A percentile compares a stretch with the other conserved stretches of the same genome.
Conservation (phyloP, 148 eudicot species). For the Vaccinium darrowii region DNA sequence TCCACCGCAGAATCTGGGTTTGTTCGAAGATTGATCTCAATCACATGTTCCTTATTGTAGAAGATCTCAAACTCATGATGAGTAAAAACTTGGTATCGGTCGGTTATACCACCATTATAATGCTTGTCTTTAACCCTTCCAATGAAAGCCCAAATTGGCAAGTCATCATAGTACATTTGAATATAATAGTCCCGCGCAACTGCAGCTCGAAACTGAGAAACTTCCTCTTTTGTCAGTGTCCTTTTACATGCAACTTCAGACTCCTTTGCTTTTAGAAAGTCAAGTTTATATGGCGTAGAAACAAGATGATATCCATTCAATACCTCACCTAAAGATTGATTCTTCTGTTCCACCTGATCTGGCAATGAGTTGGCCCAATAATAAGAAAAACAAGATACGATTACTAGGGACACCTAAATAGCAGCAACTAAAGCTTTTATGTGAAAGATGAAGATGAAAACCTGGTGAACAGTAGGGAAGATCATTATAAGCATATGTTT, state of each 20-base stretch:
- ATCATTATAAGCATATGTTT: conserved; percentile 28
- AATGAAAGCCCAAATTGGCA: conserved; percentile 22
- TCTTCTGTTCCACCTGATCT: conserved; percentile 27
- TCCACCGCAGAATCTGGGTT: background rate
- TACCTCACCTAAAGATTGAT: conserved; percentile 23
- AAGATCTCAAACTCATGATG: conserved; percentile 15
- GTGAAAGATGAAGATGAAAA: background rate
- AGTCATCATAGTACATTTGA: conserved; percentile 27
- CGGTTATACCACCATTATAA: background rate
- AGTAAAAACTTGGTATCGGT: conserved; percentile 7
- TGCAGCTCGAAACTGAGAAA: conserved; percentile 26
- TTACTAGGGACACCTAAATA: background rate
- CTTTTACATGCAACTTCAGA: conserved; percentile 24
- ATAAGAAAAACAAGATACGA: background rate
- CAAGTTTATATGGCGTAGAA: conserved; percentile 16
- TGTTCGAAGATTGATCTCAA: conserved; percentile 14
- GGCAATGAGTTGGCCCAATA: background rate
- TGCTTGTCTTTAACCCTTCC: background rate
- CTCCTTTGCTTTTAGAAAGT: conserved; percentile 20
- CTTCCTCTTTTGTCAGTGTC: conserved; percentile 26
- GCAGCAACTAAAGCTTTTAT: background rate
- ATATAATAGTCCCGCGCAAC: conserved; percentile 20
- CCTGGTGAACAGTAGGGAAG: conserved; percentile 32
- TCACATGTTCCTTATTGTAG: conserved; percentile 27
- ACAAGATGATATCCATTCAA: conserved; percentile 29